Conservation (phyloP, 495 filamentous ascomycete species). For the Penicillium atrosanguineum region DNA sequence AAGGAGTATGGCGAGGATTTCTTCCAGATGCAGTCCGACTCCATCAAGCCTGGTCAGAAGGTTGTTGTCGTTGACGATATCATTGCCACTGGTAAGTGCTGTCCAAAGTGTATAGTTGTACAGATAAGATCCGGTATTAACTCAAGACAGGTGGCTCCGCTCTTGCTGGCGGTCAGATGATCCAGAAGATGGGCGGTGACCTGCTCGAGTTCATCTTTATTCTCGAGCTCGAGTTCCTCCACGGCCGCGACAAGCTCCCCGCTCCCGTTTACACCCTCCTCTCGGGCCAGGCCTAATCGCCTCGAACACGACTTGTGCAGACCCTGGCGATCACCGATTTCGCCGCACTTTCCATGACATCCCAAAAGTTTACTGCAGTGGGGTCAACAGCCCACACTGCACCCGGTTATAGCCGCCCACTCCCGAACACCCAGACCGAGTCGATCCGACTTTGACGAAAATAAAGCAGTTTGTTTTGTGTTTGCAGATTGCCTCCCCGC, state of each 20-base stretch:
- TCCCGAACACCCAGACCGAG: neutral
- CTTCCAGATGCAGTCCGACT: conserved; percentile 91
- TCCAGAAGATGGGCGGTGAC: conserved; percentile 78
- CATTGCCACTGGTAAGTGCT: conserved; percentile 87
- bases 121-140: neutral
- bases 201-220: conserved; percentile 91
- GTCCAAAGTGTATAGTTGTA: neutral
- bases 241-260: conserved; percentile 84
- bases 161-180: conserved; percentile 79
- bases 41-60: conserved; percentile 80
- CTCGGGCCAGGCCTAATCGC: conserved; percentile 48
- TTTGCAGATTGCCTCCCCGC: neutral
- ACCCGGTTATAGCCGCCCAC: neutral
- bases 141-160: conserved; percentile 78
- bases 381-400: neutral
- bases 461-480: neutral
- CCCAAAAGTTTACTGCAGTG: neutral
- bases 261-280: conserved; percentile 86
- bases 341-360: conserved; percentile 2
- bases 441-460: conserved; percentile 1
- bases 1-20: conserved; percentile 98
- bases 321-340: conserved; percentile 3
- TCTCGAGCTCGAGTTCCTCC: conserved; percentile 91
- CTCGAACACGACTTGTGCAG: neutral
- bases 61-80: conserved; percentile 96